Base-by-base conservation (phyloP, 2,329 filamentous ascomycete species). In the Fusarium sarcochroum region DNA sequence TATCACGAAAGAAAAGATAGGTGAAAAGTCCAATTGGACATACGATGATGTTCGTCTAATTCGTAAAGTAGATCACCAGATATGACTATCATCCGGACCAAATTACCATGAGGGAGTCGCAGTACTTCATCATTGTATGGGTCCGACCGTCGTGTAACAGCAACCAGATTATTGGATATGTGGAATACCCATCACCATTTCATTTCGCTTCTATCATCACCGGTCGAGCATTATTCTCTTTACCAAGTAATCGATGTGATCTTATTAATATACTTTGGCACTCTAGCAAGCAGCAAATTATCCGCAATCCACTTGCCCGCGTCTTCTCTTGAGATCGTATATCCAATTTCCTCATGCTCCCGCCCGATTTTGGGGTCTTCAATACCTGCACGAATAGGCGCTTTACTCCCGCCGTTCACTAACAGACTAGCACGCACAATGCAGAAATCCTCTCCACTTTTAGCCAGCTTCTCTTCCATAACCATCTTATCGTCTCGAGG, bases 401-500 rank as follows among this genome's bases (percentile, higher is more conserved):
- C 66, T 6, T 70, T 52, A 8, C 71, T 66, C 63, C 69, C 69
- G n/a, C 78, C 71, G 34, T 79, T 71, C 14, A 66, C 62, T 40
- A 83, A 66, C 34, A 82, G 57, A 47, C 79, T 81, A 3, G 78
- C 77, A 4, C 81, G 73, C n/a, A 82, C 74, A 21, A 82, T 51
- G 25, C 76, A 76, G 56, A 75, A 81, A 30, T 69, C 63, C 68
- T 80, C 80, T 14, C 59, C 73, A 51, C 71, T 72, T 7, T 34
- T 70, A 2, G 37, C 48, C 11, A 81, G 44, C 15, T 18, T 30
- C 37, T 68, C 34, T 73, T 87, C 84, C 82, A 85, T 84, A 40
- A 72, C 75, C 54, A 69, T 73, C 78, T 86, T 87, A 68, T 86
- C 85, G 15, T 47, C 73, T 70, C 85, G 84, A 32, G 84, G 81